A percentile compares a stretch with the other conserved stretches of the same genome.
Conservation (phyloP, 108 stramenopile genomes). For the Cylindrotheca closterium region DNA sequence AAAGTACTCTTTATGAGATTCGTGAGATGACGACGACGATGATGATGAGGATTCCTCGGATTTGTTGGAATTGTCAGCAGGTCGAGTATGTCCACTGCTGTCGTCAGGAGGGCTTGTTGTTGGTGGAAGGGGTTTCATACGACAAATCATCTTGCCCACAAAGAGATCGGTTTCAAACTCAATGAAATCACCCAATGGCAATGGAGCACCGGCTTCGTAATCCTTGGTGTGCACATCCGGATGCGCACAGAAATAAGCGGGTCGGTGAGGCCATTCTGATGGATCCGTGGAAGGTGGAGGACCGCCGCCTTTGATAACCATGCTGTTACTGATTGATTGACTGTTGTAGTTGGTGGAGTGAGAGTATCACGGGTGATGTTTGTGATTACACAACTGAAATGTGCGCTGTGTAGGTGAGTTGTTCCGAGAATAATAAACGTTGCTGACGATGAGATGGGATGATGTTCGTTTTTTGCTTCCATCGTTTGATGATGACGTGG, state of each 20-base stretch:
- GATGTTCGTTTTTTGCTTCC: too few relatives aligned
- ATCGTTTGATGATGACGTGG: too few relatives aligned
- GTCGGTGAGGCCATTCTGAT: conserved; percentile 8
- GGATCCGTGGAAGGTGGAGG: conserved; percentile 1
- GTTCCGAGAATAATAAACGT: too few relatives aligned
- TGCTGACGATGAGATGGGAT: too few relatives aligned
- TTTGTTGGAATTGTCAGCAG: conserved; percentile 24
- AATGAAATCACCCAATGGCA: conserved; percentile 24
- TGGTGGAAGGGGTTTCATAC: conserved; percentile 18
- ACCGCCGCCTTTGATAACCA: too few relatives aligned
- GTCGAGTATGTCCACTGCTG: neutral
- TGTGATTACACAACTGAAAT: too few relatives aligned
- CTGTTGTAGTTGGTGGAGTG: too few relatives aligned
- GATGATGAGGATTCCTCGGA: conserved; percentile 34
- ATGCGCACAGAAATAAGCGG: conserved; percentile 3
- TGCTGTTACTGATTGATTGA: too few relatives aligned
- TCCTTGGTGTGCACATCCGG: neutral
- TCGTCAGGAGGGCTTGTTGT: neutral
- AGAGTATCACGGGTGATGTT: too few relatives aligned
- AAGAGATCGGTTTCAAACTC: conserved; percentile 57
- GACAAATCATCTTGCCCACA: conserved; percentile 47
- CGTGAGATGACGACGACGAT: too few relatives aligned
- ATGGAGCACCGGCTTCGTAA: neutral
- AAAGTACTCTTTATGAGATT: conserved; percentile 53
- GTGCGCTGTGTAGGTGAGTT: too few relatives aligned